Evolutionary conservation across 805 yeast genomes (phyloP).

Genomic region (Komagataella ulmi): DNA sequence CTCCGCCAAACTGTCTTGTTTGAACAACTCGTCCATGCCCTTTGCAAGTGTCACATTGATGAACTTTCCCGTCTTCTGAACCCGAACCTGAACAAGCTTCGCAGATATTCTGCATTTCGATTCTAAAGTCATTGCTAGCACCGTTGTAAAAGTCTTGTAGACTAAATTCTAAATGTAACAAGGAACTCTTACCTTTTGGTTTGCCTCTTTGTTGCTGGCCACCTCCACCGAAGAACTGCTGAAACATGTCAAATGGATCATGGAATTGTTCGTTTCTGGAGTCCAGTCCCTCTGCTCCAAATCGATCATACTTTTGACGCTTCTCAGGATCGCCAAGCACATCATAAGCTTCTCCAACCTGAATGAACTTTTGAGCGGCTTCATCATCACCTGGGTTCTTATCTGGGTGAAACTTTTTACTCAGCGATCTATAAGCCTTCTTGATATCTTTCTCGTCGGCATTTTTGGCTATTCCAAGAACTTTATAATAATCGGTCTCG

Average conservation of each 20-base stretch:
- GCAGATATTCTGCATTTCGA: constrained; percentile 67
- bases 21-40: constrained; percentile 64
- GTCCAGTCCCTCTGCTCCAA: constrained; percentile 65
- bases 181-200: constrained; percentile 50
- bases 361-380: constrained; percentile 79
- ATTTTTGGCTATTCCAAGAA: constrained; percentile 54
- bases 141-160: constrained; percentile 66
- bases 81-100: constrained; percentile 76
- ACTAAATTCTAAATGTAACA: constrained; percentile 39
- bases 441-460: constrained; percentile 78
- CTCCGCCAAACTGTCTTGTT: constrained; percentile 72
- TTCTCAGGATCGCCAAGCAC: constrained; percentile 64
- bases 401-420: constrained; percentile 89
- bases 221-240: constrained; percentile 43
- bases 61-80: constrained; percentile 61
- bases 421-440: constrained; percentile 68
- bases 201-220: constrained; percentile 22
- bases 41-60: constrained; percentile 52
- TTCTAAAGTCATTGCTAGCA: constrained; percentile 38
- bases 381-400: constrained; percentile 75
- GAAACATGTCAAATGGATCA: constrained; percentile 43
- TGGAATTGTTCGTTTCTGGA: constrained; percentile 8
- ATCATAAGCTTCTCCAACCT: constrained; percentile 89
- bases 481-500: constrained; percentile 24
- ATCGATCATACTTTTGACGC: constrained; percentile 53